phyloP scores from a whole-genome alignment of 129 eudicot genomes.

The Glebionis coronaria region DNA sequence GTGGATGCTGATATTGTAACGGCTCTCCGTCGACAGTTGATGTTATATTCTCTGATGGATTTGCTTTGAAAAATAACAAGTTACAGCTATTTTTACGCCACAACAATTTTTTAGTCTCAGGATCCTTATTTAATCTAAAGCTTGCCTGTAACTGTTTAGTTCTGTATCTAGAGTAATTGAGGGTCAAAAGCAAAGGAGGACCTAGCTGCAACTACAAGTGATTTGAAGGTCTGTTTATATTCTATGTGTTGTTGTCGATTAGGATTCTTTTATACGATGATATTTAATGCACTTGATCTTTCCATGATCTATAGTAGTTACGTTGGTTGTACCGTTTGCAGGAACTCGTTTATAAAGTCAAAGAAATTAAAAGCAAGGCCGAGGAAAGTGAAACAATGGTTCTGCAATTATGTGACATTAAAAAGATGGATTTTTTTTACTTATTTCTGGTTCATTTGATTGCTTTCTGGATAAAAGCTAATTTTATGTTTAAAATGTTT shows the following conservation, averaged over 20 bases:
- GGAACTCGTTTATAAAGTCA: slow-evolving; percentile 96
- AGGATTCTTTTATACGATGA: slow-evolving; percentile 17
- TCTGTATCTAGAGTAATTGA: slow-evolving; percentile 79
- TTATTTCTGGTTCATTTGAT: neutral
- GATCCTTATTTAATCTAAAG: neutral
- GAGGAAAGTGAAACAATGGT: slow-evolving; percentile 99
- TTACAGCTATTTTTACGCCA: slow-evolving; percentile 1
- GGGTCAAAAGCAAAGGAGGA: slow-evolving; percentile 98
- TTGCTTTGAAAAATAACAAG: slow-evolving; percentile 5
- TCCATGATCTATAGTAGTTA: slow-evolving; percentile 7
- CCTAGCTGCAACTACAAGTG: slow-evolving; percentile 94
- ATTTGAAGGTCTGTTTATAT: slow-evolving; percentile 95
- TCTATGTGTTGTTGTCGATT: no score
- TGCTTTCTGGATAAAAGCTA: neutral
- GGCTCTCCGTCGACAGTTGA: slow-evolving; percentile 98
- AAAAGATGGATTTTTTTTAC: slow-evolving; percentile 74
- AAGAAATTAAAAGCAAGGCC: slow-evolving; percentile 93
- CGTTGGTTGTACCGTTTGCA: slow-evolving; percentile 24
- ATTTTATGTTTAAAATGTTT: slow-evolving; percentile 1
- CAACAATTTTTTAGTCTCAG: slow-evolving; percentile 7
- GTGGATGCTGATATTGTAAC: slow-evolving; percentile 87
- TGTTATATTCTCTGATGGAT: neutral
- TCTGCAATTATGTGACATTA: slow-evolving; percentile 98
- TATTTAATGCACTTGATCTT: slow-evolving; percentile 5
- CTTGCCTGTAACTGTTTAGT: slow-evolving; percentile 11